Evolutionary conservation across 768 basidiomycete genomes (phyloP), one percentile per base, ranked within the genome.

Genomic region (Ramaria sp.): DNA sequence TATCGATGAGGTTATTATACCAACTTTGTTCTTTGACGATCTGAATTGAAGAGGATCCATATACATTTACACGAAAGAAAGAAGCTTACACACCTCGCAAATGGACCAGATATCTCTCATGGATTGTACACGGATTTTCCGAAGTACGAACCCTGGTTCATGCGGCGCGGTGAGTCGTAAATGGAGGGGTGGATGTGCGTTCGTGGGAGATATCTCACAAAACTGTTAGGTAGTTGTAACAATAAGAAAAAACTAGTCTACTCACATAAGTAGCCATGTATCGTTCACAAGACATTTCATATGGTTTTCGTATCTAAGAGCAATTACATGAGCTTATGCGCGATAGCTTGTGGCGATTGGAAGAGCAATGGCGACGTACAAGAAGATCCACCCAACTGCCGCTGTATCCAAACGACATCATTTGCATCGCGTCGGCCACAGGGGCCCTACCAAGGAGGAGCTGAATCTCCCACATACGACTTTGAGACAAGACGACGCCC

Each of bases 11-110:
- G 63, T 86, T 85, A 63, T 91, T 91, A 17, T 91, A 64, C 89
- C 89, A 91, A 63, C 84, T 86, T 68, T 91, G 89, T 59, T 91
- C 88, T 58, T 78, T 76, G 4, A 91, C 86, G 63, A 91, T 77
- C 84, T 87, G 42, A 4, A 13, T 19, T 19, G 37, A 42, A 55
- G 37, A 19, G 19, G 15, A 30, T 11, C 39, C 34, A 37, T 37
- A 2, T 37, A 37, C 9, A 52, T 30, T 59, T 52, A 51, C 51
- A 54, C 3, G 51, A 27, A 37, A 5, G 53, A 41, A 42, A 41
- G 42, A n/a, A 15, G 58, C 61, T 42, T 41, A 4, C 68, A 47
- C 63, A 84, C 88, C 72, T 91, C 88, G 19, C 91, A 66, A 47
- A 91, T 78, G 1, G 78, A 81, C 80, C 83, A 88, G 1, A 88